Base-by-base conservation (phyloP, 768 basidiomycete species). In the Inosperma sp. region DNA sequence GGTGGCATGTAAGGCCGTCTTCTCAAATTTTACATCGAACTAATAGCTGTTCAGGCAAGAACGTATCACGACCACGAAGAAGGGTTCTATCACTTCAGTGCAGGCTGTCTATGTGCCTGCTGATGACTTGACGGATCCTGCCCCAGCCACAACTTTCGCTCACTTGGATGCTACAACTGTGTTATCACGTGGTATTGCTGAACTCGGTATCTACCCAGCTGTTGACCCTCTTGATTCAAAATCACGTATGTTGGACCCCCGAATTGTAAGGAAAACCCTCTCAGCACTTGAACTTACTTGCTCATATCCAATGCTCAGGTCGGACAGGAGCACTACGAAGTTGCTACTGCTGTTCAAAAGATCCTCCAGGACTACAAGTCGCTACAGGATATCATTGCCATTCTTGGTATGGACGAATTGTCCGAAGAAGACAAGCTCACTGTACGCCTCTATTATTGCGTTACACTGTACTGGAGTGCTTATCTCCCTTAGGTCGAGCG, bases 151-250 rank as follows among this genome's bases (percentile, higher is more conserved):
- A 59, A 98, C 96, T 63, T 98, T 98, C 77, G 95, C 95, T 72
- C 96, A 98, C 72, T 91, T 99, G 90, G 96, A 99, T 69, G 95
- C 96, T 61, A 99, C 96, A 61, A 98, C 96, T 66, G 94, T 97
- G 69, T 81, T 99, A 75, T 99, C 96, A 50, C 96, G 96, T 81
- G 86, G 90, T 75, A 98, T 99, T 73, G 93, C 93, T 64, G 93
- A 95, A 73, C 84, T 96, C 59, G 93, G 93, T 85, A 96, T 97
- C 73, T 99, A 99, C 80, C 96, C 96, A 57, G 96, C 96, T 61
- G 96, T 99, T 68, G 96, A 98, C 72, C 96, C 96, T 58, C 85
- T 99, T 53, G 96, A 98, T 73, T 98, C 96, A 54, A 97, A 98
- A 76, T 97, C 94, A 7, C 93, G 96, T 71, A 98, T 99, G 96